phyloP scores from a whole-genome alignment of 495 filamentous ascomycete species.

The Geopyxis carbonaria region DNA sequence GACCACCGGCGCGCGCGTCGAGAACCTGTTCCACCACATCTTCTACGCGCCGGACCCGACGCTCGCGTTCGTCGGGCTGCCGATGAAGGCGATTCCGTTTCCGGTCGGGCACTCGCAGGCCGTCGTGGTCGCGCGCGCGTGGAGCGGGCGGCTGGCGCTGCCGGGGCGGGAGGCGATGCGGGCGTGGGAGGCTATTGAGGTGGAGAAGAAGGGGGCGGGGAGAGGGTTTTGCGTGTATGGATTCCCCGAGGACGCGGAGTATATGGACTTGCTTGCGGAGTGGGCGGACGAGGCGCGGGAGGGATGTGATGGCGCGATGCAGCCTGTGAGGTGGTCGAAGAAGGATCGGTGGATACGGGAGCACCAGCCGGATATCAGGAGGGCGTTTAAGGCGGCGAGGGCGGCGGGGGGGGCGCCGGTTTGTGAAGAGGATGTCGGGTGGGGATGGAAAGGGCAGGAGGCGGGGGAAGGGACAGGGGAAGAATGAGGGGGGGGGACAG shows the following conservation, averaged over 20 bases:
- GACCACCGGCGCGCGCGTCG: constrained; percentile 47
- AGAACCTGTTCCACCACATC: constrained; percentile 57
- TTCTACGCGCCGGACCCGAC: constrained; percentile 62
- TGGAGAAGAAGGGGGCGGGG: constrained; percentile 25
- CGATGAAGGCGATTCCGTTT: constrained; percentile 71
- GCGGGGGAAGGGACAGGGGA: background rate
- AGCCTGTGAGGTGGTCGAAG: constrained; percentile 57
- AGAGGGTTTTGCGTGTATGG: constrained; percentile 46
- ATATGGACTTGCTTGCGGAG: constrained; percentile 53
- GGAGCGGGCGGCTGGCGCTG: constrained; percentile 46
- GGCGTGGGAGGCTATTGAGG: constrained; percentile 37
- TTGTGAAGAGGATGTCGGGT: background rate
- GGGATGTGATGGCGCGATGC: too few relatives aligned
- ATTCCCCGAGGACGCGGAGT: constrained; percentile 59
- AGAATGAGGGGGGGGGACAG: background rate
- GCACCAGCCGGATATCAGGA: constrained; percentile 50
- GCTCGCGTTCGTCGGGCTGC: constrained; percentile 56
- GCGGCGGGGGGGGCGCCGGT: constrained; percentile 15
- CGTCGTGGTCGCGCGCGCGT: constrained; percentile 57
- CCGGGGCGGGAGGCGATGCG: constrained; percentile 47
- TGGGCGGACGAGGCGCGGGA: constrained; percentile 36
- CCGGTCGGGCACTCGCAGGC: constrained; percentile 62
- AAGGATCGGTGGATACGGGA: constrained; percentile 53
- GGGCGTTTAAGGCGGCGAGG: constrained; percentile 57
- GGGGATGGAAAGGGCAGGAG: background rate